Evolutionary conservation across 306 rosid genomes (phyloP).

Genomic region (Prinsepia uniflora): DNA sequence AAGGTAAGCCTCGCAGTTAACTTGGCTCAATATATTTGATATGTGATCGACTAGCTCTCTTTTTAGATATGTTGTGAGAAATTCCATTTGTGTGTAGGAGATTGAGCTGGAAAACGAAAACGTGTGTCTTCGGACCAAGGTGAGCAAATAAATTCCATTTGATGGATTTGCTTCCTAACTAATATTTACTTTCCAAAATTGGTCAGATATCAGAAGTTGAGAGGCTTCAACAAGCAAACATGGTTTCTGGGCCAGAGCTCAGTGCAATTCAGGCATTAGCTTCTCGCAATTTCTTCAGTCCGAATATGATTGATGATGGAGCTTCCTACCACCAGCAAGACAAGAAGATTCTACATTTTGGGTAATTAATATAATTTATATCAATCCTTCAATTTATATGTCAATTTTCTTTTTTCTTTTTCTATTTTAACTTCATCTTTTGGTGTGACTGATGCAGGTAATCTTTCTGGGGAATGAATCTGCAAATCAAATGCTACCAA

Average conservation of each 20-base stretch:
- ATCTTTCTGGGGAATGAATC: too few relatives aligned
- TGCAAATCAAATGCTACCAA: too few relatives aligned
- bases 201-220: slow-evolving; percentile 69
- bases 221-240: slow-evolving; percentile 65
- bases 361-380: slow-evolving; percentile 25
- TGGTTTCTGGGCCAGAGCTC: slow-evolving; percentile 72
- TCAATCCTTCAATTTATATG: too few relatives aligned
- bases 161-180: background rate
- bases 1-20: slow-evolving; percentile 38
- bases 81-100: slow-evolving; percentile 39
- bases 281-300: slow-evolving; percentile 75
- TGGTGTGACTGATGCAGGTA: too few relatives aligned
- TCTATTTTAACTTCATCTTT: too few relatives aligned
- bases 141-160: background rate
- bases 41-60: too few relatives aligned
- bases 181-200: background rate
- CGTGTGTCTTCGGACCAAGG: slow-evolving; percentile 77
- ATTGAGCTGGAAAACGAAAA: slow-evolving; percentile 85
- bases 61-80: background rate
- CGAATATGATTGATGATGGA: slow-evolving; percentile 55
- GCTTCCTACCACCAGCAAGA: slow-evolving; percentile 60
- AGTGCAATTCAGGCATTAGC: slow-evolving; percentile 72
- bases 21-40: too few relatives aligned
- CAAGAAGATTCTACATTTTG: slow-evolving; percentile 86
- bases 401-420: too few relatives aligned